phyloP scores from a whole-genome alignment of 768 basidiomycete species.

The Tricholoma matsutake region DNA sequence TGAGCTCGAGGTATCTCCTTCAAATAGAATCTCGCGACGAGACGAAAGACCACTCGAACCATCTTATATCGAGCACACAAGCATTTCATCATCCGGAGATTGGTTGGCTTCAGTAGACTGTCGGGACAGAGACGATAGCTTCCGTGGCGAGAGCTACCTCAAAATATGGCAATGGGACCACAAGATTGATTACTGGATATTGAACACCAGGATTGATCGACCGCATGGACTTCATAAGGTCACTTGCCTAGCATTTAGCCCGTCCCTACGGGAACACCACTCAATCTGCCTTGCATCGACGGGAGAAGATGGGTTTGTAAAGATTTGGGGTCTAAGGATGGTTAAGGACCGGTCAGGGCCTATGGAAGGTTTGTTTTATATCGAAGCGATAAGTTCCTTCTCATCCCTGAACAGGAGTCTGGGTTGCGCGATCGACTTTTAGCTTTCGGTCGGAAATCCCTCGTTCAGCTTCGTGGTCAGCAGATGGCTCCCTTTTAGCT shows the following conservation, averaged over 20 bases:
- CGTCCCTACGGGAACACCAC: constrained; percentile 30
- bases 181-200: constrained; percentile 56
- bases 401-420: constrained; percentile 48
- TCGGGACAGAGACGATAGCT: constrained; percentile 62
- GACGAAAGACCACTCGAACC: constrained; percentile 78
- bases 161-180: constrained; percentile 91
- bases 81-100: constrained; percentile 62
- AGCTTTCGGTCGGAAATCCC: constrained; percentile 68
- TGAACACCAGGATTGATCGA: constrained; percentile 87
- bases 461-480: constrained; percentile 70
- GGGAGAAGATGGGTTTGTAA: constrained; percentile 72
- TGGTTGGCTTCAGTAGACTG: constrained; percentile 94
- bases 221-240: constrained; percentile 74
- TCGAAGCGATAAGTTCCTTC: neutral
- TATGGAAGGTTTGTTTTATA: constrained; percentile 46
- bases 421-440: constrained; percentile 77
- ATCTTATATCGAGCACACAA: constrained; percentile 67
- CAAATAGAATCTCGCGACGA: constrained; percentile 82
- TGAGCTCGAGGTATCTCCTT: constrained; percentile 91
- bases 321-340: constrained; percentile 71
- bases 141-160: constrained; percentile 69
- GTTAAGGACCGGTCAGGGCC: constrained; percentile 42
- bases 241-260: constrained; percentile 68
- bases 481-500: constrained; percentile 82
- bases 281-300: constrained; percentile 62